phyloP scores from a whole-genome alignment of 2,329 filamentous ascomycete species.

The Zarea fungicola region DNA sequence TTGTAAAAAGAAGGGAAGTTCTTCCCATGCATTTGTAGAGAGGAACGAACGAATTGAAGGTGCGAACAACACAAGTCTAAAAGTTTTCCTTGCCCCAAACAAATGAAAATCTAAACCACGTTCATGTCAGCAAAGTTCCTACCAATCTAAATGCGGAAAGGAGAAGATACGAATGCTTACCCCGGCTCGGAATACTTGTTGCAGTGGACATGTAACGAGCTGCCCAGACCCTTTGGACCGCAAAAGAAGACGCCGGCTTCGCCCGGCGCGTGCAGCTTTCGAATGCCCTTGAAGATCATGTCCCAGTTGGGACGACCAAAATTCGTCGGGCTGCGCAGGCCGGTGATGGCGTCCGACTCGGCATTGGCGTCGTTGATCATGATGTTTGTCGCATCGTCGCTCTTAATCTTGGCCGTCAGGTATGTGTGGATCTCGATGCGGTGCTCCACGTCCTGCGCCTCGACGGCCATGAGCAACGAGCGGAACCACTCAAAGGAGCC shows the following conservation, averaged over 20 bases:
- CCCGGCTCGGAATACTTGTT: constrained; percentile 83
- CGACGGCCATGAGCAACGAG: constrained; percentile 75
- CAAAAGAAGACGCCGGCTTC: constrained; percentile 82
- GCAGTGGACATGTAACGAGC: constrained; percentile 73
- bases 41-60: not conserved
- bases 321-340: constrained; percentile 75
- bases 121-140: constrained; percentile 16
- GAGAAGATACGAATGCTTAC: constrained; percentile 37
- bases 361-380: constrained; percentile 88
- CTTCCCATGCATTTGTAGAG: not conserved
- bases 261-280: constrained; percentile 68
- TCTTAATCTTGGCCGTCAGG: constrained; percentile 80
- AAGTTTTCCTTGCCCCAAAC: constrained; percentile 69
- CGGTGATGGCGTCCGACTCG: constrained; percentile 79
- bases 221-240: constrained; percentile 74
- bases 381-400: constrained; percentile 81
- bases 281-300: constrained; percentile 78
- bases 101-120: constrained; percentile 51
- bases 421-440: constrained; percentile 88
- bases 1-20: not conserved
- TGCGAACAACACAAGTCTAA: constrained; percentile 28
- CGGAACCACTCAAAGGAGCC: constrained; percentile 88
- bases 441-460: constrained; percentile 77
- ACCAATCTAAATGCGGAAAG: constrained; percentile 22
- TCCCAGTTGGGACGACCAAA: constrained; percentile 87